A percentile compares a stretch with the other conserved stretches of the same genome.
Conservation (phyloP, 2,329 filamentous ascomycete species). For the Pseudocercospora eumusae region DNA sequence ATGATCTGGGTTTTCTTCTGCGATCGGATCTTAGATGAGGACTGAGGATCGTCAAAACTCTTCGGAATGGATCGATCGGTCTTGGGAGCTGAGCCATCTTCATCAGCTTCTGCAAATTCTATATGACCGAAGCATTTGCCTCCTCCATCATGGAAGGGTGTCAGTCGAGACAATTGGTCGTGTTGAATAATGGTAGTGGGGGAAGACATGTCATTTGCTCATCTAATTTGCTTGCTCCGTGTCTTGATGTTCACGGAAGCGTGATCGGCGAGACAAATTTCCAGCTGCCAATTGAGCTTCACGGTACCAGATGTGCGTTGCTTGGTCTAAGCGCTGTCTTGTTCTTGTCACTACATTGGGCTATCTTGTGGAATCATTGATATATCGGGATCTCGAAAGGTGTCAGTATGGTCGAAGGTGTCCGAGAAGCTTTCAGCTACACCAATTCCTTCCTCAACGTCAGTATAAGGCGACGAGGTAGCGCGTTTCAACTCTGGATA, state of each 20-base stretch:
- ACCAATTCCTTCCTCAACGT: no score
- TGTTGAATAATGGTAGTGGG: neutral
- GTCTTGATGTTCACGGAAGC: neutral
- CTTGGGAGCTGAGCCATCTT: neutral
- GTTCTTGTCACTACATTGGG: no score
- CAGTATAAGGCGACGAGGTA: no score
- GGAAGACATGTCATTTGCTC: slow-evolving; percentile 1
- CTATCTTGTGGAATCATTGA: no score
- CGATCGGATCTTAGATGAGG: neutral
- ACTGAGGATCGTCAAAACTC: neutral
- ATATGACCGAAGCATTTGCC: neutral
- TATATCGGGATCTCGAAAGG: no score
- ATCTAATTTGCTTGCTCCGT: neutral
- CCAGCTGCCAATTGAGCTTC: neutral
- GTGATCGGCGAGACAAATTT: neutral
- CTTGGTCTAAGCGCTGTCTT: no score
- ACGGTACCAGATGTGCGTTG: no score
- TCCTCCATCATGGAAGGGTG: neutral
- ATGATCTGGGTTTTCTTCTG: neutral
- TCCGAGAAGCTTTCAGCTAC: no score
- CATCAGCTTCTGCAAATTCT: neutral
- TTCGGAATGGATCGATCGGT: neutral
- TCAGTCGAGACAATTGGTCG: neutral
- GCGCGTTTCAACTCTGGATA: no score
- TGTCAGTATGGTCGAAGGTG: no score